Conservation (phyloP, 345 rosid species). For the Salix caprea region DNA sequence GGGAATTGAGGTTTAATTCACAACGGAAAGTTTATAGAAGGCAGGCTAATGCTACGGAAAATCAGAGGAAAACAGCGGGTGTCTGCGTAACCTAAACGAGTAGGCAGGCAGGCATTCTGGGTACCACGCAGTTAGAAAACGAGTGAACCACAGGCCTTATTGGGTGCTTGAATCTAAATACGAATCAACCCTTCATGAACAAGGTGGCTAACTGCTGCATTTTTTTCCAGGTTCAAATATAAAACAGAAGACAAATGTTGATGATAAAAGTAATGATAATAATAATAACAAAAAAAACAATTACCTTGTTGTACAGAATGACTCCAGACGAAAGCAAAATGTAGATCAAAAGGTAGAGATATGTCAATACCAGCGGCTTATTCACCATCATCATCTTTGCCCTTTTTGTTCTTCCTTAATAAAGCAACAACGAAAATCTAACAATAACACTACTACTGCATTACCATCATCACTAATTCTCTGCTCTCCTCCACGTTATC, state of each 20-base stretch:
- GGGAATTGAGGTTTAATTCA: neutral
- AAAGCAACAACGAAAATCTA: neutral
- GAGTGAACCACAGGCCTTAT: neutral
- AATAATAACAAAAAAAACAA: too few relatives aligned
- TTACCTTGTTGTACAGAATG: constrained; percentile 90
- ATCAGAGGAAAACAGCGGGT: neutral
- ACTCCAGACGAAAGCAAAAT: constrained; percentile 85
- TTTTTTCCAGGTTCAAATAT: neutral
- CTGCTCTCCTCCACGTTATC: neutral
- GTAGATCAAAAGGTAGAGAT: constrained; percentile 76
- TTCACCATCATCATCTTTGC: constrained; percentile 51
- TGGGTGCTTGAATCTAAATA: too few relatives aligned
- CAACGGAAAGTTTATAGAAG: neutral
- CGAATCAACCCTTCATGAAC: neutral
- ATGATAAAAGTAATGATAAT: too few relatives aligned
- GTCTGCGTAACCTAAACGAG: neutral
- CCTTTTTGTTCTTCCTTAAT: constrained; percentile 12
- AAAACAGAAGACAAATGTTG: neutral
- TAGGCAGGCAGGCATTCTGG: neutral
- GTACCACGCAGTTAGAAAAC: neutral
- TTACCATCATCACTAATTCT: neutral
- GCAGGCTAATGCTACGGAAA: neutral
- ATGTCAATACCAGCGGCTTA: constrained; percentile 77
- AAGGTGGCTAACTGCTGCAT: neutral
- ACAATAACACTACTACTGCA: neutral